Evolutionary conservation across 108 stramenopile species (phyloP).

Genomic region (Nannochloropsis oceanica): DNA sequence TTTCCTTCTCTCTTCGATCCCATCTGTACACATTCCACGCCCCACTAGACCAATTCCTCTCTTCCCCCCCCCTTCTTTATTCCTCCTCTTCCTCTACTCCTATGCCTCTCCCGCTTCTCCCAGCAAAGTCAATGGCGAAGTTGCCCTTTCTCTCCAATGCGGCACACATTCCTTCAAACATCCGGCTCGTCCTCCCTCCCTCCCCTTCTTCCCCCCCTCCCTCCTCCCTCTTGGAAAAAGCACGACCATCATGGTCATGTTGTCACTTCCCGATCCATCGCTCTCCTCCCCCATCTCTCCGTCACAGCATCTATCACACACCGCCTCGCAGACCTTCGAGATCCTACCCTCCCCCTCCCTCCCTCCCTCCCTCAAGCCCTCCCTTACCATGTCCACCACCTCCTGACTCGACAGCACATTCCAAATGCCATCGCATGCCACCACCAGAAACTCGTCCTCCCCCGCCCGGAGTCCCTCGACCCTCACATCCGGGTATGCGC

Average conservation of each 20-base stretch:
- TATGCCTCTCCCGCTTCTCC: too few relatives aligned
- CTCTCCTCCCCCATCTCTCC: not conserved
- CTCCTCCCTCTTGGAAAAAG: not conserved
- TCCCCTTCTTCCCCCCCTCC: not conserved
- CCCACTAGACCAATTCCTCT: too few relatives aligned
- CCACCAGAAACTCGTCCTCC: slow-evolving; percentile 40
- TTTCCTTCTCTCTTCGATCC: too few relatives aligned
- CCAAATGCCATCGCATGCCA: slow-evolving; percentile 42
- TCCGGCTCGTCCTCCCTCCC: not conserved
- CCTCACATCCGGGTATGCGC: slow-evolving; percentile 53
- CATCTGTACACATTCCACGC: too few relatives aligned
- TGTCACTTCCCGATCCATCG: slow-evolving; percentile 18
- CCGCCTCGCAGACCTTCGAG: not conserved
- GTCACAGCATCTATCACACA: not conserved
- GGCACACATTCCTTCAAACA: not conserved
- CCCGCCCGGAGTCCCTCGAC: not conserved
- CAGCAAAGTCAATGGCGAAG: too few relatives aligned
- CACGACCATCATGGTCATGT: slow-evolving; percentile 25
- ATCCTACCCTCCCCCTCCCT: not conserved
- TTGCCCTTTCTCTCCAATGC: not conserved
- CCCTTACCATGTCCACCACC: slow-evolving; percentile 17
- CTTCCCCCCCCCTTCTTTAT: too few relatives aligned
- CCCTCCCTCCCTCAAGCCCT: not conserved
- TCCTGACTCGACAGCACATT: slow-evolving; percentile 36
- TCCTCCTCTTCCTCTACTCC: too few relatives aligned